Evolutionary conservation across 768 basidiomycete species (phyloP).

Genomic region (Fistulinella prunicolor): DNA sequence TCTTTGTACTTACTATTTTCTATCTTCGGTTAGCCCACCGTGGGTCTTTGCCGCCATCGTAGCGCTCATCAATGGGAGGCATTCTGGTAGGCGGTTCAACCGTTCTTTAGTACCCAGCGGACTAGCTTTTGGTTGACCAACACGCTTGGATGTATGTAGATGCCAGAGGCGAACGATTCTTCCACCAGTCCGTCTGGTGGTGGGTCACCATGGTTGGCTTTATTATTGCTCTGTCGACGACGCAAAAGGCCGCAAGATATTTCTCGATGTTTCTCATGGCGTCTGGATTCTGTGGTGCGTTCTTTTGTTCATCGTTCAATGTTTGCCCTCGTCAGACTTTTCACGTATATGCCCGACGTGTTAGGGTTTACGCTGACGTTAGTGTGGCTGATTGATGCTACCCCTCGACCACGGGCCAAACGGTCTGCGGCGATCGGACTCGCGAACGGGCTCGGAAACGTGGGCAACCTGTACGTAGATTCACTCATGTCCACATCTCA

Average conservation of each 20-base stretch:
- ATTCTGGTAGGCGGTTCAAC: conserved; percentile 39
- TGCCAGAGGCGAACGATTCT: conserved; percentile 60
- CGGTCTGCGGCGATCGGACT: conserved; percentile 55
- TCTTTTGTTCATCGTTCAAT: too few relatives aligned
- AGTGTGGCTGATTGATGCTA: conserved; percentile 61
- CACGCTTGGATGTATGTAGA: conserved; percentile 32
- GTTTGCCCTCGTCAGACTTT: too few relatives aligned
- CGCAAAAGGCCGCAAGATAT: conserved; percentile 50
- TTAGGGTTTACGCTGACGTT: conserved; percentile 43
- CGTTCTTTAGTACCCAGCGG: background rate
- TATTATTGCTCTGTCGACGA: conserved; percentile 56
- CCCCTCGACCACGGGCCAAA: conserved; percentile 60
- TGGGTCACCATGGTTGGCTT: conserved; percentile 61
- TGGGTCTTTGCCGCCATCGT: conserved; percentile 54
- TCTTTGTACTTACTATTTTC: background rate
- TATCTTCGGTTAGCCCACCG: conserved; percentile 45
- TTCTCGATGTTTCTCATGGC: conserved; percentile 66
- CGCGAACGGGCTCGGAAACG: conserved; percentile 57
- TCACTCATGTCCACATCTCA: background rate
- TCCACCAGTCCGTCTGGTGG: conserved; percentile 56
- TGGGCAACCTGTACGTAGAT: conserved; percentile 52
- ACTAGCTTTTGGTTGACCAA: background rate
- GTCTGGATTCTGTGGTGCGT: conserved; percentile 44
- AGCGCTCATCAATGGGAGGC: conserved; percentile 52
- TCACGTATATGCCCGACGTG: background rate